A percentile compares a stretch with the other conserved stretches of the same genome.
These are phyloP conservation scores for Solanum clarkiae DNA, from an alignment of 257 asterid species.

Conservation along the genomic window DNA sequence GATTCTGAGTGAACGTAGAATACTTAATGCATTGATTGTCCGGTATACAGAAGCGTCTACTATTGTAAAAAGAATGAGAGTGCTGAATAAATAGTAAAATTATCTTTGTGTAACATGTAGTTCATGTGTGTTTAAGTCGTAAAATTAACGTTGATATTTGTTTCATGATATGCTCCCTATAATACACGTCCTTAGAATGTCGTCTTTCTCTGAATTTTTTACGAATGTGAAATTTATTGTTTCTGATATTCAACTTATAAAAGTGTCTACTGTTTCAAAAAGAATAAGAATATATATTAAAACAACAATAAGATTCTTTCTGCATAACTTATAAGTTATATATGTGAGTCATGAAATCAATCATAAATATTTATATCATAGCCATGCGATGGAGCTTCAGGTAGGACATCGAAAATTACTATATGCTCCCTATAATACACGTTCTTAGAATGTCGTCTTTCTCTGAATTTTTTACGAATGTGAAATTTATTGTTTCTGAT, in stretches of 20 bases:
- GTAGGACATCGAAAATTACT: too few relatives aligned
- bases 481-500: background rate
- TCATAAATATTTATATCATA: too few relatives aligned
- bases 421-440: background rate
- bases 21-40: accelerated
- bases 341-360: background rate
- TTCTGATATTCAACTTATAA: background rate
- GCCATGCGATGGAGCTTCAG: too few relatives aligned
- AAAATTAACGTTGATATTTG: background rate
- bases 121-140: too few relatives aligned
- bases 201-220: background rate
- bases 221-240: background rate
- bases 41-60: background rate
- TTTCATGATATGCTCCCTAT: background rate
- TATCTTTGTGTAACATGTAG: too few relatives aligned
- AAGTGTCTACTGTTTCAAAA: background rate
- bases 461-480: background rate
- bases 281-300: background rate
- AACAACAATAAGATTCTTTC: background rate
- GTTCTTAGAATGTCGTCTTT: background rate
- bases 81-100: too few relatives aligned
- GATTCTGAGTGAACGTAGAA: accelerated
- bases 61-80: background rate
- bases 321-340: background rate
- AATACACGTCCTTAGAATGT: background rate